These are phyloP conservation scores for Geoglossum cookeanum DNA, from an alignment of 2,329 filamentous ascomycete genomes.

Conservation along the genomic window DNA sequence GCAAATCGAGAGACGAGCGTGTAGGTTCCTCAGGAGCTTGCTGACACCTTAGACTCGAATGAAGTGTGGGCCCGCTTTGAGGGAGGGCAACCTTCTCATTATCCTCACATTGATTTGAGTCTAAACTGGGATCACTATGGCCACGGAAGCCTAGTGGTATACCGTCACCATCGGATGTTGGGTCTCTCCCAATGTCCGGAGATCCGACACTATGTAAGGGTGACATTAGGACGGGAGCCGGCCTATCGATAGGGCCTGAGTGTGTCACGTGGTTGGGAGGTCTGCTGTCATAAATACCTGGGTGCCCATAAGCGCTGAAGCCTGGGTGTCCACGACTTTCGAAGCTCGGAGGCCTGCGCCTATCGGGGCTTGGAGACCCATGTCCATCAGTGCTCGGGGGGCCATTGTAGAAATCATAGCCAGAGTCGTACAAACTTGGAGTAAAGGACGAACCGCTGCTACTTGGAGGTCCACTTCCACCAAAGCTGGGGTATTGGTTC, in stretches of 20 bases:
- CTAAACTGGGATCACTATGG: background rate
- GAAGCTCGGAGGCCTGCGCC: too few relatives aligned
- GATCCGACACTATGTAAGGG: background rate
- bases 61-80: background rate
- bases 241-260: background rate
- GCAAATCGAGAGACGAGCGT: background rate
- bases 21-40: background rate
- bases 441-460: background rate
- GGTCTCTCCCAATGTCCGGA: background rate
- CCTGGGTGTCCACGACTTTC: background rate
- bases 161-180: too few relatives aligned
- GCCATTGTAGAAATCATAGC: too few relatives aligned
- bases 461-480: background rate
- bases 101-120: background rate
- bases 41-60: background rate
- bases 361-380: too few relatives aligned
- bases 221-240: background rate
- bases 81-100: background rate
- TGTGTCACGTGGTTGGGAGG: background rate
- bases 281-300: background rate
- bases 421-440: background rate
- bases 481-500: background rate
- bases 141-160: too few relatives aligned
- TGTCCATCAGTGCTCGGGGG: too few relatives aligned
- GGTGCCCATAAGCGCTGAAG: background rate